Evolutionary conservation across 805 yeast species (phyloP).

Genomic region (Nakazawaea wyomingensis): DNA sequence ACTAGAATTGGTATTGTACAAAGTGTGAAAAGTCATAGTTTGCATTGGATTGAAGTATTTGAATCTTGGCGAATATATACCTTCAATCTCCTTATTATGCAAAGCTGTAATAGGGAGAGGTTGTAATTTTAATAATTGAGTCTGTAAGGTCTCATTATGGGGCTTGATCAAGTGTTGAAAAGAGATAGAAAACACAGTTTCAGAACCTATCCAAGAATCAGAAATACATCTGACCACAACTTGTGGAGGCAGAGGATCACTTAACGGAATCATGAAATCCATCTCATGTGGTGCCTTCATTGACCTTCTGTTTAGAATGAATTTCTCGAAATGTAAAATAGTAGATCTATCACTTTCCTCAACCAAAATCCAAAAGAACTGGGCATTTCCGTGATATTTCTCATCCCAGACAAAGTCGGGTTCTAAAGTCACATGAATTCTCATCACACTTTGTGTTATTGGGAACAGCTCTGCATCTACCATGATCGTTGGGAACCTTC

Average conservation of each 20-base stretch:
- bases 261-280: conserved; percentile 88
- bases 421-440: conserved; percentile 64
- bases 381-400: conserved; percentile 73
- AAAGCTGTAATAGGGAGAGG: conserved; percentile 85
- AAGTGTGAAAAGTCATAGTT: conserved; percentile 89
- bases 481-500: conserved; percentile 70
- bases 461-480: conserved; percentile 84
- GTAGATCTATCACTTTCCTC: conserved; percentile 75
- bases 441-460: conserved; percentile 77
- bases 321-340: conserved; percentile 77
- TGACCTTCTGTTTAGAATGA: conserved; percentile 59
- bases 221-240: conserved; percentile 73
- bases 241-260: conserved; percentile 89
- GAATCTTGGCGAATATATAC: conserved; percentile 63
- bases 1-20: conserved; percentile 73
- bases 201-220: conserved; percentile 88
- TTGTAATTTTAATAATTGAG: conserved; percentile 71
- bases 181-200: conserved; percentile 68
- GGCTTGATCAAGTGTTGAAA: conserved; percentile 90
- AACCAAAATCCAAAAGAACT: conserved; percentile 87
- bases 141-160: conserved; percentile 77
- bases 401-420: conserved; percentile 88
- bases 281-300: conserved; percentile 56
- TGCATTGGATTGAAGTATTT: conserved; percentile 97
- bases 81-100: conserved; percentile 60